Base-by-base conservation (phyloP, 1,284 basidiomycete genomes). In the Anthracocystis walkeri region DNA sequence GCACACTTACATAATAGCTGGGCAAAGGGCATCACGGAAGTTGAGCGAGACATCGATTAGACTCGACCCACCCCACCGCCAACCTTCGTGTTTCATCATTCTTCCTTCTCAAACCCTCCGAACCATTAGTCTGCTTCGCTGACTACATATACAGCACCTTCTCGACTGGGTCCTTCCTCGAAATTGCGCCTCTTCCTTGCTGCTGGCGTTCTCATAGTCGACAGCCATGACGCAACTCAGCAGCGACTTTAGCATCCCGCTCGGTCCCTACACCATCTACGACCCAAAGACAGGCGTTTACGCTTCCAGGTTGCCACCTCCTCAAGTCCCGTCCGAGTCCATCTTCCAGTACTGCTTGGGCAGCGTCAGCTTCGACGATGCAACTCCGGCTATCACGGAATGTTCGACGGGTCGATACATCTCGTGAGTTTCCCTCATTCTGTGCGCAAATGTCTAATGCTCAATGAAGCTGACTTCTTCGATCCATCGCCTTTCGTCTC, bases 361-460 rank as follows among this genome's bases (percentile, higher is more conserved):
- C 27, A 52, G 46, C 31, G 54, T 67, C 18, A 53, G 45, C 57
- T 67, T 73, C 20, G 65, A 73, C 8, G 65, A 73, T 65, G 45
- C 50, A 3, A 53, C 33, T 4, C 31, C 38, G 2, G 70, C 56
- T 27, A 54, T 73, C 57, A 73, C 60, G 5, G 65, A 67, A 21
- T 60, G 60, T 45, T 45, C 42, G 5, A 57, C 51, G 6, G 70
- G 61, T 10, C 53, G 50, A 14, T 40, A 45, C 31, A 62, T 71
- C 21, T 60, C 68, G 53, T 65, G 53, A 65, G 63, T 58, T 7
- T 29, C 14, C 3, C 12, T 46, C 14, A 5, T 25, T 11, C 20
- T 27, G 23, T 23, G 18, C 12, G 4, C 23, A n/a, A n/a, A 16
- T 46, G 14, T 25, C 44, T 7, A 4, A 23, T 2, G 11, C 44